Conservation (phyloP, 192 early-diverging fungal species). For the Coemansia sp. region DNA sequence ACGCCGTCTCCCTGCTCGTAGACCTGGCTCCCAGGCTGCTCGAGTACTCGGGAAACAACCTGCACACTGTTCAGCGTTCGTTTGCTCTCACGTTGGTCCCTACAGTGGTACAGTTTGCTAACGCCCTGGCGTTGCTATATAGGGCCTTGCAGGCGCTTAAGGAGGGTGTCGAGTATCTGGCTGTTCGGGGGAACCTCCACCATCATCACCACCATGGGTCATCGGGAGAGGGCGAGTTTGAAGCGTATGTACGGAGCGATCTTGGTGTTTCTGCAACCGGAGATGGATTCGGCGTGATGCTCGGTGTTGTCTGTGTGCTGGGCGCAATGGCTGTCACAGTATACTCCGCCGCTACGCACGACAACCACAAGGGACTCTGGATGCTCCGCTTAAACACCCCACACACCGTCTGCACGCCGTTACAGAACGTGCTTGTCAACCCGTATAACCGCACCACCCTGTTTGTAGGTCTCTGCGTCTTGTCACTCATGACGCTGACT, state of each 20-base stretch:
- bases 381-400: slow-evolving; percentile 12
- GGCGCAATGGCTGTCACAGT: slow-evolving; percentile 15
- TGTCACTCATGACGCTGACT: slow-evolving; percentile 14
- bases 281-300: slow-evolving; percentile 8
- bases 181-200: slow-evolving; percentile 22
- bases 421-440: slow-evolving; percentile 33
- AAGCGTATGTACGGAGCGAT: slow-evolving; percentile 22
- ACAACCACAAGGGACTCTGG: slow-evolving; percentile 38
- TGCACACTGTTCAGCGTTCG: slow-evolving; percentile 19
- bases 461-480: slow-evolving; percentile 29
- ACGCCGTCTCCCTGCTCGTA: slow-evolving; percentile 32
- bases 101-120: slow-evolving; percentile 38
- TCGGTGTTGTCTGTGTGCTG: slow-evolving; percentile 7
- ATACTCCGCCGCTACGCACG: slow-evolving; percentile 24
- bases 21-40: slow-evolving; percentile 22
- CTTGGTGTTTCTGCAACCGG: too few species aligned
- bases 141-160: slow-evolving; percentile 39
- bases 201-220: slow-evolving; percentile 22
- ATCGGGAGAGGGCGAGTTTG: slow-evolving; percentile 25
- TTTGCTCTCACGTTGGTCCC: slow-evolving; percentile 30
- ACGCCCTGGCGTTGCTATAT: slow-evolving; percentile 35
- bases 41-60: slow-evolving; percentile 36
- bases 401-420: slow-evolving; percentile 5
- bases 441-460: slow-evolving; percentile 37
- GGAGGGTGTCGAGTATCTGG: slow-evolving; percentile 43